Evolutionary conservation across 257 asterid genomes (phyloP).

Genomic region (Handroanthus guayacan): DNA sequence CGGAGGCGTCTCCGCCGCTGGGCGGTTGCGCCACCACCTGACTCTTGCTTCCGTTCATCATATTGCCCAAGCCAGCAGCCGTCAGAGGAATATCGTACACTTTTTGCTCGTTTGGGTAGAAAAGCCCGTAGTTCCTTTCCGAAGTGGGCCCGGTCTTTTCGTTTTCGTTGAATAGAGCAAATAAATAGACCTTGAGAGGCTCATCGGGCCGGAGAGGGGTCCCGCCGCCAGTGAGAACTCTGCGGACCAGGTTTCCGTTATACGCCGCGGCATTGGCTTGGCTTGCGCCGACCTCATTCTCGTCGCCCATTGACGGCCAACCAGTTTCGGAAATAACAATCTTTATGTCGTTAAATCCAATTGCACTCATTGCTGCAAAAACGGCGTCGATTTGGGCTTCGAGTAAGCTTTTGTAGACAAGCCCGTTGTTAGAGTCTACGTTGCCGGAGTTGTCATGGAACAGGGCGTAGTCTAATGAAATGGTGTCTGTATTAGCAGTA

Average conservation of each 20-base stretch:
- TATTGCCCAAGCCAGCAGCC: not conserved
- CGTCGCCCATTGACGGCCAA: constrained; percentile 81
- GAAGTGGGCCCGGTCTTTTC: constrained; percentile 69
- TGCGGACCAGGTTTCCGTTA: constrained; percentile 64
- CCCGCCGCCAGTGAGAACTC: constrained; percentile 62
- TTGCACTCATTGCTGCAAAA: constrained; percentile 57
- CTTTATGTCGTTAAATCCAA: constrained; percentile 48
- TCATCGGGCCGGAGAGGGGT: constrained; percentile 67
- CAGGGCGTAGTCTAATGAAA: constrained; percentile 64
- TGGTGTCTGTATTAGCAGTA: constrained; percentile 54
- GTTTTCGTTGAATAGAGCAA: constrained; percentile 73
- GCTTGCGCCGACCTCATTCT: constrained; percentile 60
- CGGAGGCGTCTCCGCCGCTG: not conserved
- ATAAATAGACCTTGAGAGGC: constrained; percentile 58
- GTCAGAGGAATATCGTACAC: constrained; percentile 59
- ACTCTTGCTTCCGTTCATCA: constrained; percentile 44
- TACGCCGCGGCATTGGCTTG: constrained; percentile 64
- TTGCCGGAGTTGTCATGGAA: constrained; percentile 50
- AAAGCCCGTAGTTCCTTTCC: constrained; percentile 67
- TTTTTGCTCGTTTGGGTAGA: constrained; percentile 58
- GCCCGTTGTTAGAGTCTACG: constrained; percentile 62
- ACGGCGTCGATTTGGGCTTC: constrained; percentile 86
- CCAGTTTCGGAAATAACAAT: constrained; percentile 75
- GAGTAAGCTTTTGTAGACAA: constrained; percentile 58
- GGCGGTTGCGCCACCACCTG: constrained; percentile 24